Conservation (phyloP, 108 stramenopile genomes). For the Skeletonema potamos region DNA sequence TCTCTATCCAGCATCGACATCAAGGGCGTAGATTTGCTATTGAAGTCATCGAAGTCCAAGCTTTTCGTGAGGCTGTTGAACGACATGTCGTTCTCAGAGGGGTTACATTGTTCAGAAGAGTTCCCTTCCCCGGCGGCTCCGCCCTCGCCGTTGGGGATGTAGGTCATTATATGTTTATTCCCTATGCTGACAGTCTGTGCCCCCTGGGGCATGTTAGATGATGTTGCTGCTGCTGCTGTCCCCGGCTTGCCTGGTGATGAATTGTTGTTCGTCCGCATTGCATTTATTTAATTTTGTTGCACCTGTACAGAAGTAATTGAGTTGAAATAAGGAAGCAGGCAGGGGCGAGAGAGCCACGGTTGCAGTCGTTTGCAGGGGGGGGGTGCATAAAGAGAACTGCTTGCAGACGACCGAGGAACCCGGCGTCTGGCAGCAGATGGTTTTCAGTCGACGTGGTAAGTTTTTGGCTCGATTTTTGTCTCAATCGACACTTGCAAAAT, state of each 20-base stretch:
- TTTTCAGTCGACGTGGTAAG: no score
- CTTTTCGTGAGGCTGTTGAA: not conserved
- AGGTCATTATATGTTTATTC: conserved; percentile 53
- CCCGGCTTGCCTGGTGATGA: not conserved
- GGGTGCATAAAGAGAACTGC: no score
- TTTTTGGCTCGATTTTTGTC: no score
- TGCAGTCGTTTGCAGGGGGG: no score
- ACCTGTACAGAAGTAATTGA: no score
- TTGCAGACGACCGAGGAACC: no score
- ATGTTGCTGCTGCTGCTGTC: not conserved
- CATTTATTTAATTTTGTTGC: not conserved
- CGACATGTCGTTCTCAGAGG: not conserved
- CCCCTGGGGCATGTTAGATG: not conserved
- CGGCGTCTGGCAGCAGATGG: no score
- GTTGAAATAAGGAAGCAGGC: no score
- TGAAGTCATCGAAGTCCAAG: not conserved
- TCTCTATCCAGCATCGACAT: not conserved
- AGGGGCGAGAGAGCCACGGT: no score
- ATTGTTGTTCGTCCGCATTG: not conserved
- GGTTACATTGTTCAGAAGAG: not conserved
- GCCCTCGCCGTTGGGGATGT: conserved; percentile 22
- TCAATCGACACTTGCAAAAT: no score
- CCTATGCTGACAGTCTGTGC: conserved; percentile 55
- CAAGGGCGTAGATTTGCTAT: not conserved
- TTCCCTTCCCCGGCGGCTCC: conserved; percentile 21